Conservation (phyloP, 176 grass and related monocot genomes). For the barley (Hordeum vulgare) region MorexV3_pseudomolecules_assembly NC_058523.1:420562159-420562658, state of each 20-base stretch:
- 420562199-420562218: constrained; percentile 57
- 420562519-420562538: constrained; percentile 52
- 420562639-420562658: constrained; percentile 47
- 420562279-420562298: constrained; percentile 51
- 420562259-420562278: constrained; percentile 46
- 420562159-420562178: constrained; percentile 36
- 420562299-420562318: constrained; percentile 60
- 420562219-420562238: constrained; percentile 53
- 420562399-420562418: constrained; percentile 55
- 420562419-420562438: constrained; percentile 42
- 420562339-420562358: constrained; percentile 45
- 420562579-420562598: constrained; percentile 40
- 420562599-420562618: constrained; percentile 49
- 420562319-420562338: constrained; percentile 46
- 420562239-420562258: constrained; percentile 52
- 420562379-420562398: constrained; percentile 59
- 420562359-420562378: constrained; percentile 40
- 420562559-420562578: constrained; percentile 41
- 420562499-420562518: constrained; percentile 64
- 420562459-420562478: constrained; percentile 33
- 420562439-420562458: constrained; percentile 35
- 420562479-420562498: constrained; percentile 52
- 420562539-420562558: constrained; percentile 37
- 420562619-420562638: constrained; percentile 54
- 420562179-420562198: constrained; percentile 47